Conservation (phyloP, 768 basidiomycete species). For the Epithele typhae region DNA sequence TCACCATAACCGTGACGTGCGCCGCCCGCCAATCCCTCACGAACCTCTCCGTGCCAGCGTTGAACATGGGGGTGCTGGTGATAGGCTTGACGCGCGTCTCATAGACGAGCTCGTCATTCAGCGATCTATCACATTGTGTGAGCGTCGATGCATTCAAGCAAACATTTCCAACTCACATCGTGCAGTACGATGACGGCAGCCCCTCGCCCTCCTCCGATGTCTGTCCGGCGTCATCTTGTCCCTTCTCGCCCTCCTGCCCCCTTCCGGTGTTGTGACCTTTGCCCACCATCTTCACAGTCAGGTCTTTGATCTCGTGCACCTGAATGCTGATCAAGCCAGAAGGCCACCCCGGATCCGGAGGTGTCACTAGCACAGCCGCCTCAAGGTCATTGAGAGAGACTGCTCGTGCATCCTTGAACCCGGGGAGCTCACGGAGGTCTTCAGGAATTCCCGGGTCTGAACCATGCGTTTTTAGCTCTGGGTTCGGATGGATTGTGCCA, state of each 20-base stretch:
- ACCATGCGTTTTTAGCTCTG: conserved; percentile 25
- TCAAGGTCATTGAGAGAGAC: conserved; percentile 43
- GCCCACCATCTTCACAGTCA: conserved; percentile 49
- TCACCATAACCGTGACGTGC: conserved; percentile 60
- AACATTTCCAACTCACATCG: conserved; percentile 25
- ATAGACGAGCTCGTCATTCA: conserved; percentile 49
- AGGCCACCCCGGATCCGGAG: conserved; percentile 58
- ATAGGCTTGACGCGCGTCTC: conserved; percentile 32
- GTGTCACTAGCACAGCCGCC: conserved; percentile 35
- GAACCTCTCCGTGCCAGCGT: conserved; percentile 67
- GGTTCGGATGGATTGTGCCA: conserved; percentile 35
- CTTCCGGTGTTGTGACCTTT: conserved; percentile 28
- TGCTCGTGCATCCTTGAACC: conserved; percentile 50
- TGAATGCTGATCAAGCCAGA: conserved; percentile 62
- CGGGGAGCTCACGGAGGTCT: conserved; percentile 35
- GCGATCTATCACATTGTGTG: conserved; percentile 22
- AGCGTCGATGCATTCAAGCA: not conserved
- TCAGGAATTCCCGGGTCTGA: conserved; percentile 32
- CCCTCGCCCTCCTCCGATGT: conserved; percentile 51
- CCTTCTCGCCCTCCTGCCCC: conserved; percentile 49
- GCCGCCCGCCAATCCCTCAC: conserved; percentile 58
- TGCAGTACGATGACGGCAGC: conserved; percentile 65
- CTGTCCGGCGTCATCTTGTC: conserved; percentile 50
- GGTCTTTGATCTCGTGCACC: conserved; percentile 60
- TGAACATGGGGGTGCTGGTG: conserved; percentile 35